Evolutionary conservation across 768 basidiomycete genomes (phyloP).

Genomic region (Sistotremastrum niveocremeum): DNA sequence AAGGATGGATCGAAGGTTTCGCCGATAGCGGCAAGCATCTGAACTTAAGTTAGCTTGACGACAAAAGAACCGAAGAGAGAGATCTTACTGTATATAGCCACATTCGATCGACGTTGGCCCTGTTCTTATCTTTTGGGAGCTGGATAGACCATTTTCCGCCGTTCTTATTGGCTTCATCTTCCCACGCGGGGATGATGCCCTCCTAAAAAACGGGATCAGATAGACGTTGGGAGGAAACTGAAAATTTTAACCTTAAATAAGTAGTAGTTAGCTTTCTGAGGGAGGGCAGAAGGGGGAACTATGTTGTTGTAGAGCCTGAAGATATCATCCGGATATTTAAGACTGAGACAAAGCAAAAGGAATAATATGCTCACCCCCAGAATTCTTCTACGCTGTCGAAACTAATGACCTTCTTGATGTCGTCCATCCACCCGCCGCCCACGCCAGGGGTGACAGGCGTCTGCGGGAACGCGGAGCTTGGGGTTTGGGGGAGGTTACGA

Average conservation of each 20-base stretch:
- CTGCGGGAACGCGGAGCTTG: constrained; percentile 62
- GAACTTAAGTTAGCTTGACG: constrained; percentile 2
- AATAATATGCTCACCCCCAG: constrained; percentile 66
- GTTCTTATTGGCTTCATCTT: constrained; percentile 90
- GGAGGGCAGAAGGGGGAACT: constrained; percentile 83
- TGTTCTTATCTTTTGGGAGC: constrained; percentile 90
- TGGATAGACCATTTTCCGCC: constrained; percentile 99
- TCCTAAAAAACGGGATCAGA: constrained; percentile 36
- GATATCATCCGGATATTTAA: constrained; percentile 9
- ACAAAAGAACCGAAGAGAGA: neutral
- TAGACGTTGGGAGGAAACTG: neutral
- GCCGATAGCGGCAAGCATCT: constrained; percentile 99
- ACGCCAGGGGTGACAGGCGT: constrained; percentile 64
- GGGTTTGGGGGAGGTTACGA: constrained; percentile 77
- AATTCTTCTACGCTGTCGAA: constrained; percentile 98
- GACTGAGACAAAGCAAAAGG: neutral
- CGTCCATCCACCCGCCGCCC: constrained; percentile 95
- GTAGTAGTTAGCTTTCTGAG: constrained; percentile 98
- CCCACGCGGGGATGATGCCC: constrained; percentile 95
- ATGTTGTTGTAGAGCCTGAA: constrained; percentile 89
- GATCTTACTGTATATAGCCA: constrained; percentile 87
- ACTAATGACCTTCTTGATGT: constrained; percentile 90
- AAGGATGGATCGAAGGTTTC: constrained; percentile 94
- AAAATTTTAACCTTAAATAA: constrained; percentile 74
- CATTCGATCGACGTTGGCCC: constrained; percentile 75